Base-by-base conservation (phyloP, 2,329 filamentous ascomycete species). In the Aureobasidium sp. region DNA sequence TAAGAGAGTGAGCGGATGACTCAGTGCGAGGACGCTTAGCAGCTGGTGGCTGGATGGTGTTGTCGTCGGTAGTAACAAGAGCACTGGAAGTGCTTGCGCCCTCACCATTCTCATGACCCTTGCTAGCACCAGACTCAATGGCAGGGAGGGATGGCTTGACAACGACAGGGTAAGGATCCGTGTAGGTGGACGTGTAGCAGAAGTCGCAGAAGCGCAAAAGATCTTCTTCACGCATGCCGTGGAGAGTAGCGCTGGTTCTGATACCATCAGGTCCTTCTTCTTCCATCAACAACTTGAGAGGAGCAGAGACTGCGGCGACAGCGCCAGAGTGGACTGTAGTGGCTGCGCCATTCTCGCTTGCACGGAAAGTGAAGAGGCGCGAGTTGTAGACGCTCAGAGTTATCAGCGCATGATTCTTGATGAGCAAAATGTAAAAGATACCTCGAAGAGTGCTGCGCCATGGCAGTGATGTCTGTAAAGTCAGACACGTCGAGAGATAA, bases 131-230 rank as follows among this genome's bases (percentile, higher is more conserved):
- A 23, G 39, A 12, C 5, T 29, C 36, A 29, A 39, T 53, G 7
- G 53, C 17, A 12, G 17, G 37, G 17, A 23, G 9, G 17, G 57
- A 9, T 7, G 34, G 57, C 46, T 51, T 60, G 46, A 51, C 20
- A 5, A 51, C 46, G 2, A 48, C 4, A 41, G 57, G 57, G 34
- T 60, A 60, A 42, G 57, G 57, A 26, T 51, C 46, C 15, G 57
- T 60, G 57, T 60, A 60, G n/a, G 32, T 51, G 7, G 23, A 27
- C 8, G 44, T 39, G 57, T 60, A 60, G 4, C 32, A 41, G 46
- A 60, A 60, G 36, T 60, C 57, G 26, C 57, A 60, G 46, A 60
- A 60, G 10, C 57, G 57, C 46, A 60, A 9, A 13, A 60, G 57
- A 42, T 60, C 57, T 42, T 60, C 57, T 60, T 60, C 57, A 26